Evolutionary conservation across 768 basidiomycete species (phyloP), one percentile per base, ranked within the genome.

Genomic region (Lanmaoa pseudosensibilis): DNA sequence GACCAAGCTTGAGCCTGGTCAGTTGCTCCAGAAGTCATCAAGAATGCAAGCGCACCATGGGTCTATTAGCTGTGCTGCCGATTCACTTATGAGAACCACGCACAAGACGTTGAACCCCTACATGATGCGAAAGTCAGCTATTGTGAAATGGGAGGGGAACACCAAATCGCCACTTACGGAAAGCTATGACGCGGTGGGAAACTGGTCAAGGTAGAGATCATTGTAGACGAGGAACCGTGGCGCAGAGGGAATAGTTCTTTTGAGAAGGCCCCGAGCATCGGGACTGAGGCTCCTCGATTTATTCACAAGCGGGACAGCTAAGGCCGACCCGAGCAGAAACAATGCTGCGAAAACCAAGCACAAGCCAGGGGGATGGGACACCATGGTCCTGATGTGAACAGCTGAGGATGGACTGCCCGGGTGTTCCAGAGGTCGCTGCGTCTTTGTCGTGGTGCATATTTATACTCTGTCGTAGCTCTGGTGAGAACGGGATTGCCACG

Each of bases 41-140:
- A 15, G 36, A 49, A 49, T n/a, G 23, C 48, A 23, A 49, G 36
- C 25, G 48, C 48, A 33, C 48, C 38, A 7, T 13, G 19, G 18
- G 16, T 37, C 13, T 23, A 18, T 37, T 15, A 49, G 25, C 18
- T 4, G 3, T 73, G 73, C 32, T 64, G 62, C 7, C 9, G 25
- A 25, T 38, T 11, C 21, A 19, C 15, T 16, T 19, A 13, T 16
- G 33, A 10, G n/a, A 10, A 40, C 21, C 8, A 44, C 57, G 55
- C 19, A 72, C 71, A 67, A 73, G 46, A 66, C 68, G 36, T 69
- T 72, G 60, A 63, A 70, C 19, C 70, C 68, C 63, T 68, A 23
- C 38, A 38, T 30, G 32, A 30, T 34, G 19, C 30, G 33, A 11
- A 13, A 37, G 25, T 46, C 23, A 25, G 15, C 37, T 13, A 18